Base-by-base conservation (phyloP, 257 asterid genomes). In the Scutellaria barbata region DNA sequence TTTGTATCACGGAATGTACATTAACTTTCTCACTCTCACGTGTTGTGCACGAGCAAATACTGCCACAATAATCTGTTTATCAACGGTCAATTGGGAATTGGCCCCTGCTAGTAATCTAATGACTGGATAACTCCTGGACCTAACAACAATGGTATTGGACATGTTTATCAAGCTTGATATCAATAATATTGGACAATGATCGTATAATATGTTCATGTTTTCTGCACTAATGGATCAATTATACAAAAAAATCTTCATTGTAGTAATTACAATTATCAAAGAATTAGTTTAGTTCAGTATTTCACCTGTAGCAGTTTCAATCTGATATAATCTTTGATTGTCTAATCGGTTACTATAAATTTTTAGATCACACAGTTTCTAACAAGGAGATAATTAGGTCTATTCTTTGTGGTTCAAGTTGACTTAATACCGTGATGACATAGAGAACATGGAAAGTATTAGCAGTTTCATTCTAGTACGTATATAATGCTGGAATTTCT, bases 371-470 rank as follows among this genome's bases (percentile, higher is more conserved):
- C 39, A 11, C 37, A 7, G 14, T 55, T 55, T 55, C 39, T 20
- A 55, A 11, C 39, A 22, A 55, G 41, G 18, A 10, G 8, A 16
- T 10, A 20, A 20, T 11, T 63, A 40, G 20, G 13, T 6, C 11
- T 42, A 20, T 43, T 16, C 37, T 12, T 42, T 62, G 9, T 60
- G 50, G 46, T 37, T 54, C 33, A 61, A 61, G 16, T 40, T 61
- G 30, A 63, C 39, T 20, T 63, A 22, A 63, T 42, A 63, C 54
- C 6, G 54, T 42, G 18, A 63, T 6, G 45, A 40, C 10, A 9
- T 59, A 39, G 52, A 42, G 37, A 63, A 63, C 39, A 20, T 63
- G 69, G 41, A 45, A 33, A 22, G 10, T 55, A 63, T 63, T 9
- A 43, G 56, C 45, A 40, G 33, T 66, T 47, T 48, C 63, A 30